Conservation (phyloP, 768 basidiomycete genomes). For the Cyclocybe aegerita region DNA sequence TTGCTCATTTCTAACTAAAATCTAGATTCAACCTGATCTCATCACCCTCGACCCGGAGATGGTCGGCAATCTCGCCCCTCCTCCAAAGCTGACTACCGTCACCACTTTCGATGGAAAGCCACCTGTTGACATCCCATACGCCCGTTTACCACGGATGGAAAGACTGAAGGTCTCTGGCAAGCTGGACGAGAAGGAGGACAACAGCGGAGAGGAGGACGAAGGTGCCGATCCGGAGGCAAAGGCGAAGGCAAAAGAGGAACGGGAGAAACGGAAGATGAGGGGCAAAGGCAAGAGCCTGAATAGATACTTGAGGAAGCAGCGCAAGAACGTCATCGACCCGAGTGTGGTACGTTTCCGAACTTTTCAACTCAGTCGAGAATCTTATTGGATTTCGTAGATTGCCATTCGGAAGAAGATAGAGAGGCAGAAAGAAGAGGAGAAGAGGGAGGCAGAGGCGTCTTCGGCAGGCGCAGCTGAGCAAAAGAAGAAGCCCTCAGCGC, state of each 20-base stretch:
- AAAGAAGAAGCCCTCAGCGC: constrained; percentile 32
- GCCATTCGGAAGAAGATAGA: constrained; percentile 69
- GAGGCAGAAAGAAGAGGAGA: constrained; percentile 50
- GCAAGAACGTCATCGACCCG: constrained; percentile 94
- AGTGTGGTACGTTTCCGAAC: constrained; percentile 24
- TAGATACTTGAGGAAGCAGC: constrained; percentile 83
- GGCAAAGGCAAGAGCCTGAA: constrained; percentile 88
- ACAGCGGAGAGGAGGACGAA: constrained; percentile 39
- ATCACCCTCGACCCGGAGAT: constrained; percentile 83
- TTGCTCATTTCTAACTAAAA: background rate
- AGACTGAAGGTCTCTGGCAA: constrained; percentile 72
- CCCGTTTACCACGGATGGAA: constrained; percentile 77
- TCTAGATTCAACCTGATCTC: constrained; percentile 86
- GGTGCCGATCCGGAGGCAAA: constrained; percentile 37
- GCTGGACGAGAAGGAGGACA: constrained; percentile 64
- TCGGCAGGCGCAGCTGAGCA: constrained; percentile 17
- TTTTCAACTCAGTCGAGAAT: background rate
- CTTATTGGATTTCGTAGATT: constrained; percentile 31
- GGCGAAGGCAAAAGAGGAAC: constrained; percentile 32
- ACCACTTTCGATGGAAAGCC: constrained; percentile 33
- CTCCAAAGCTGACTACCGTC: constrained; percentile 56
- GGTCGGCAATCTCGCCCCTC: constrained; percentile 66
- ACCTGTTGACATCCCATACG: constrained; percentile 54
- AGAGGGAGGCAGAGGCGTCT: constrained; percentile 20
- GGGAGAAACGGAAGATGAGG: constrained; percentile 79